These are phyloP conservation scores for Cytospora leucostoma DNA, from an alignment of 2,329 filamentous ascomycete species.

Conservation along the genomic window DNA sequence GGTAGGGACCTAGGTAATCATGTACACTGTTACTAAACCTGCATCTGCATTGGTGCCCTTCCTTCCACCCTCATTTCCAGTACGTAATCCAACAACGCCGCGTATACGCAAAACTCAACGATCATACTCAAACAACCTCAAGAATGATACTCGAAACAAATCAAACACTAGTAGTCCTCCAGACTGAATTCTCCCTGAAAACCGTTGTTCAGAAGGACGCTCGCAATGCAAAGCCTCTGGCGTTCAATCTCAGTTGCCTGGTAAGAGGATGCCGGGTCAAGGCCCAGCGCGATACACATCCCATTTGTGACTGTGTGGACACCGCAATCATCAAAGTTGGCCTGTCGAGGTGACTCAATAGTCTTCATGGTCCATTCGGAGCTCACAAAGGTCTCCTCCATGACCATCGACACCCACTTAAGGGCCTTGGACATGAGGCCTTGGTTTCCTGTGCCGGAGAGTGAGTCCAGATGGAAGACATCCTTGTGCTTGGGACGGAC, in stretches of 20 bases:
- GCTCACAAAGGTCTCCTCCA: conserved; percentile 56
- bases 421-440: conserved; percentile 46
- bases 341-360: conserved; percentile 57
- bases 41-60: background rate
- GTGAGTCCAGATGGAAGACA: conserved; percentile 71
- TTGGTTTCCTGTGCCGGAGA: conserved; percentile 48
- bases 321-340: conserved; percentile 74
- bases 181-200: conserved; percentile 63
- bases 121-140: background rate
- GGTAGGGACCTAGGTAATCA: background rate
- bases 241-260: conserved; percentile 55
- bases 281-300: conserved; percentile 59
- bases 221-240: conserved; percentile 64
- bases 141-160: too few relatives aligned
- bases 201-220: conserved; percentile 66
- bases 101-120: background rate
- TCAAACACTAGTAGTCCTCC: conserved; percentile 36
- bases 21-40: background rate
- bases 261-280: conserved; percentile 55
- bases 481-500: conserved; percentile 61
- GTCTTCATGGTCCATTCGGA: conserved; percentile 61
- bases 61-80: background rate
- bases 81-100: background rate
- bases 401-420: conserved; percentile 59
- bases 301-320: conserved; percentile 75